Conservation (phyloP, 768 basidiomycete species). For the Pulveroboletus sp. region DNA sequence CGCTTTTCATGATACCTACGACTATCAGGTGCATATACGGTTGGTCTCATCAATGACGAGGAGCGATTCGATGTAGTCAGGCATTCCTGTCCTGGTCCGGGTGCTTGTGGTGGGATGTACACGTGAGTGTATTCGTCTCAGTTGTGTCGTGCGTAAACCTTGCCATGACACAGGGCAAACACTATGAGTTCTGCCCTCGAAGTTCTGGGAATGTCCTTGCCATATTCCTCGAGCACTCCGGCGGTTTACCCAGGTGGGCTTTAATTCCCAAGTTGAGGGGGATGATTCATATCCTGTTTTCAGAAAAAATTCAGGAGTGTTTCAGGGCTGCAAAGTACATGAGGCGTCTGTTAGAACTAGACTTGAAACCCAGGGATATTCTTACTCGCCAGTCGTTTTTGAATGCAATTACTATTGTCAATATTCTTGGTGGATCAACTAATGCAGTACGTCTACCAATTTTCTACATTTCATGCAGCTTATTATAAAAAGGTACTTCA, state of each 20-base stretch:
- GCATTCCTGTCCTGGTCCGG: slow-evolving; percentile 81
- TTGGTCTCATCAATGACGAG: slow-evolving; percentile 77
- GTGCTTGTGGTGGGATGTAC: slow-evolving; percentile 88
- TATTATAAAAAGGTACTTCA: slow-evolving; percentile 62
- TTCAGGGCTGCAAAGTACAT: slow-evolving; percentile 74
- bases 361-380: slow-evolving; percentile 82
- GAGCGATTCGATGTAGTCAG: slow-evolving; percentile 82
- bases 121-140: slow-evolving; percentile 44
- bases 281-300: background rate
- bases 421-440: slow-evolving; percentile 82
- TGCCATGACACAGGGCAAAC: slow-evolving; percentile 53
- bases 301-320: slow-evolving; percentile 84
- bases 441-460: slow-evolving; percentile 60
- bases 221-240: slow-evolving; percentile 74
- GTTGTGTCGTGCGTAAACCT: background rate
- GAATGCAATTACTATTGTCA: slow-evolving; percentile 81
- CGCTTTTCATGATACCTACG: background rate
- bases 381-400: slow-evolving; percentile 70
- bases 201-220: slow-evolving; percentile 81
- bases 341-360: slow-evolving; percentile 67
- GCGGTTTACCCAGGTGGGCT: slow-evolving; percentile 63
- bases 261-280: background rate
- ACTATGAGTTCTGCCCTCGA: slow-evolving; percentile 87
- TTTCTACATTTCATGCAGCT: slow-evolving; percentile 1
- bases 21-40: slow-evolving; percentile 64